phyloP scores from a whole-genome alignment of 106 monocot genomes.

The Iris macrosiphon region DNA sequence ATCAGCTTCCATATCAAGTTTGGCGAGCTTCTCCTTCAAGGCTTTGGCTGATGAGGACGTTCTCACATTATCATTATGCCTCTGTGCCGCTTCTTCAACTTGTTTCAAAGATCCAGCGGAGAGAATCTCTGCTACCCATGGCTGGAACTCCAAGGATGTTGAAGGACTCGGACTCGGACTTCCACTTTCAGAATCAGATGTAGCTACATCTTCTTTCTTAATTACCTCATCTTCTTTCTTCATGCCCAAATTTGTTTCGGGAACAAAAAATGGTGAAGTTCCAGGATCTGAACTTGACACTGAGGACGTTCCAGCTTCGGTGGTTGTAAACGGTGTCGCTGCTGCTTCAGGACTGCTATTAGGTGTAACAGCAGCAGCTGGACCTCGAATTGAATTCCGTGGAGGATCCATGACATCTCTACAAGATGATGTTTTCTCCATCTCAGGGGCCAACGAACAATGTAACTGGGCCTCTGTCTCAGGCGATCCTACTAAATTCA shows the following conservation, averaged over 20 bases:
- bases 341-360: slow-evolving; percentile 63
- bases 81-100: slow-evolving; percentile 23
- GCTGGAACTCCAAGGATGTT: slow-evolving; percentile 20
- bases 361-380: slow-evolving; percentile 62
- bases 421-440: neutral
- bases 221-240: slow-evolving; percentile 21
- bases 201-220: slow-evolving; percentile 24
- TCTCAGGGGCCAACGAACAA: slow-evolving; percentile 15
- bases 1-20: slow-evolving; percentile 19
- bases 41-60: slow-evolving; percentile 28
- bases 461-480: slow-evolving; percentile 30
- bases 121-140: slow-evolving; percentile 40
- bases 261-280: slow-evolving; percentile 57
- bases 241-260: slow-evolving; percentile 26
- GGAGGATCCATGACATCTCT: slow-evolving; percentile 11
- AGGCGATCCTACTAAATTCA: slow-evolving; percentile 58
- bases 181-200: slow-evolving; percentile 42
- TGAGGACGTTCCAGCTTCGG: slow-evolving; percentile 71
- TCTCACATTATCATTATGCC: slow-evolving; percentile 6
- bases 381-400: slow-evolving; percentile 22
- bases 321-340: slow-evolving; percentile 46
- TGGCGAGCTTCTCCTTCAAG: slow-evolving; percentile 32
- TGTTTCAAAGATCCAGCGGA: slow-evolving; percentile 17
- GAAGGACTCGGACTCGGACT: slow-evolving; percentile 21
- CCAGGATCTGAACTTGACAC: slow-evolving; percentile 70